phyloP scores from a whole-genome alignment of 2,329 filamentous ascomycete species.

The Geosmithia flava region DNA sequence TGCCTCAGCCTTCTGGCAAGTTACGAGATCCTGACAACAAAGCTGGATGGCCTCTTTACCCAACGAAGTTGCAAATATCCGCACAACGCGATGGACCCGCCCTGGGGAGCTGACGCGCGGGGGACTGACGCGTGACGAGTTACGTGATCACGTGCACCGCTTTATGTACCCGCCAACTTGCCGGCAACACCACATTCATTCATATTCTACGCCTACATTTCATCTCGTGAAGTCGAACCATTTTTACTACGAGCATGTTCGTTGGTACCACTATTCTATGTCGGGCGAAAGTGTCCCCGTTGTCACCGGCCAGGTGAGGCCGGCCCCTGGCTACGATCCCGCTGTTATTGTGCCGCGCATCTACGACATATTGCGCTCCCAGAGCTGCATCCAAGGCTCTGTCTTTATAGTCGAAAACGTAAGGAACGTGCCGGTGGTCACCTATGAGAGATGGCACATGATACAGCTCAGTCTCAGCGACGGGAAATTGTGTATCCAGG shows the following conservation, averaged over 20 bases:
- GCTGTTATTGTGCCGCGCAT: conserved; percentile 23
- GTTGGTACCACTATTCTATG: neutral
- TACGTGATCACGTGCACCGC: conserved; percentile 2
- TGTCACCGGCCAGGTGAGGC: neutral
- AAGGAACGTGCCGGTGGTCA: conserved; percentile 21
- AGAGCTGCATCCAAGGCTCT: conserved; percentile 31
- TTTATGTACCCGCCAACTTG: neutral
- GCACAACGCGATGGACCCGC: neutral
- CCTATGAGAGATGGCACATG: conserved; percentile 24
- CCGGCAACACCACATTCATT: neutral
- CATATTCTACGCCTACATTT: too few relatives aligned
- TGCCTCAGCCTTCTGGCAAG: neutral
- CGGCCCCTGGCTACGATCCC: neutral
- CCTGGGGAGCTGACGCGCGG: conserved; percentile 1
- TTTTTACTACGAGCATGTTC: too few relatives aligned
- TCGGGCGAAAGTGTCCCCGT: neutral
- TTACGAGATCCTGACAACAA: neutral
- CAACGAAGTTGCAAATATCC: neutral
- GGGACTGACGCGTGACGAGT: conserved; percentile 1
- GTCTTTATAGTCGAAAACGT: conserved; percentile 37
- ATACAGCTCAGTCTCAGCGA: conserved; percentile 38
- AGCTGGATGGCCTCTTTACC: neutral
- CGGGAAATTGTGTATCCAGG: conserved; percentile 41
- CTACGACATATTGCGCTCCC: conserved; percentile 33
- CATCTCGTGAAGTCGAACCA: too few relatives aligned